Evolutionary conservation across 192 early-diverging fungal species (phyloP).

Genomic region (Pilobolus umbonatus): DNA sequence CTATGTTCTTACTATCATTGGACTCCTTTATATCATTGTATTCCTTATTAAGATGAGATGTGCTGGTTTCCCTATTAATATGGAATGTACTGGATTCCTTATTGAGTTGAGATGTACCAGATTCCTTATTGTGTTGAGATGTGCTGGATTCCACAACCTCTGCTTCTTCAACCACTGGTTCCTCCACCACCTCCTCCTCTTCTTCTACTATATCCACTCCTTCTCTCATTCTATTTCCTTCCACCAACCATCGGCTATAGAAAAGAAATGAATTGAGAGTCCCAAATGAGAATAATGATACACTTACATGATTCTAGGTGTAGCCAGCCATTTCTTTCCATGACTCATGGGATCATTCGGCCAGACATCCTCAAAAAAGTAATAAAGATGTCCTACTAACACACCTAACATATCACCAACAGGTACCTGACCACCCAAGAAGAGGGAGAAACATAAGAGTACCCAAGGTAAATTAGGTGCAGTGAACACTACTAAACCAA

Average conservation of each 20-base stretch:
- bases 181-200: background rate
- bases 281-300: background rate
- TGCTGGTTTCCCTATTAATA: no score
- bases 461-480: constrained; percentile 94
- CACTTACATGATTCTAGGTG: constrained; percentile 52
- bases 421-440: constrained; percentile 78
- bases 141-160: background rate
- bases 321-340: constrained; percentile 46
- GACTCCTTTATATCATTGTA: no score
- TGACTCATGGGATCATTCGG: constrained; percentile 62
- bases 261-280: background rate
- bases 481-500: constrained; percentile 87
- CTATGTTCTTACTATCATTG: no score
- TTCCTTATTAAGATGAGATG: no score
- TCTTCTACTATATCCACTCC: constrained; percentile 6
- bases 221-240: constrained; percentile 15
- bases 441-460: constrained; percentile 76
- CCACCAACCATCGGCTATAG: constrained; percentile 16
- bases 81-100: no score
- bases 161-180: background rate
- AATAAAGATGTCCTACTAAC: constrained; percentile 88
- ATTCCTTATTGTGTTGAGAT: no score
- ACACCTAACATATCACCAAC: constrained; percentile 79
- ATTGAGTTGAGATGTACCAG: no score
- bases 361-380: constrained; percentile 95